Percentiles rank a stretch among this genome's conserved stretches.
phyloP scores from a whole-genome alignment of 768 basidiomycete species.

The Panellus pusillus region DNA sequence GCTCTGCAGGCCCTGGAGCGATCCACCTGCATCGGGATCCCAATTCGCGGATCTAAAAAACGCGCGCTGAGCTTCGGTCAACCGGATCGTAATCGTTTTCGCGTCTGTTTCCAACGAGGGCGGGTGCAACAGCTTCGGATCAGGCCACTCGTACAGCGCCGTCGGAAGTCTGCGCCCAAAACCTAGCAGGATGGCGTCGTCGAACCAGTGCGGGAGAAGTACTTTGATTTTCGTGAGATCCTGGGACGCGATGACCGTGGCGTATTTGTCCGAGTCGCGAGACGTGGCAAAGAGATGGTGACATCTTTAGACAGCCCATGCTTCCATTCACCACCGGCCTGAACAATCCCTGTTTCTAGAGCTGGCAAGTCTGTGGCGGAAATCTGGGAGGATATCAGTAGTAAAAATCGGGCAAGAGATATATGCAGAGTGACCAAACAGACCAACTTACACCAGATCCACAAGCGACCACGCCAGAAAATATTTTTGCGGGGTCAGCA shows the following conservation, averaged over 20 bases:
- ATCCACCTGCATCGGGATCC: slow-evolving; percentile 16
- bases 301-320: slow-evolving; percentile 77
- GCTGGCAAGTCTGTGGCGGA: slow-evolving; percentile 67
- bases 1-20: slow-evolving; percentile 20
- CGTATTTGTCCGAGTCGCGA: slow-evolving; percentile 51
- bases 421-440: not conserved
- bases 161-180: slow-evolving; percentile 46
- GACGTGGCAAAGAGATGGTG: slow-evolving; percentile 80
- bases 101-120: slow-evolving; percentile 21
- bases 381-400: slow-evolving; percentile 38
- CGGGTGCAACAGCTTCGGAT: slow-evolving; percentile 51
- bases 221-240: slow-evolving; percentile 60
- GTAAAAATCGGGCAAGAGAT: no score
- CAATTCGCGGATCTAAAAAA: slow-evolving; percentile 34
- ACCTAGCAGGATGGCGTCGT: slow-evolving; percentile 68
- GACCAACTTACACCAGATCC: slow-evolving; percentile 58
- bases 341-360: slow-evolving; percentile 67
- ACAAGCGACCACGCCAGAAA: slow-evolving; percentile 80
- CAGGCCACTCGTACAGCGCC: slow-evolving; percentile 69
- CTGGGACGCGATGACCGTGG: slow-evolving; percentile 56
- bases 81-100: slow-evolving; percentile 26
- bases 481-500: slow-evolving; percentile 72
- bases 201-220: slow-evolving; percentile 92
- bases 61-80: slow-evolving; percentile 32
- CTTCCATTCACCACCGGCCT: slow-evolving; percentile 83